phyloP scores from a whole-genome alignment of 139 green algal genomes.

The Picochlorum sp. region DNA sequence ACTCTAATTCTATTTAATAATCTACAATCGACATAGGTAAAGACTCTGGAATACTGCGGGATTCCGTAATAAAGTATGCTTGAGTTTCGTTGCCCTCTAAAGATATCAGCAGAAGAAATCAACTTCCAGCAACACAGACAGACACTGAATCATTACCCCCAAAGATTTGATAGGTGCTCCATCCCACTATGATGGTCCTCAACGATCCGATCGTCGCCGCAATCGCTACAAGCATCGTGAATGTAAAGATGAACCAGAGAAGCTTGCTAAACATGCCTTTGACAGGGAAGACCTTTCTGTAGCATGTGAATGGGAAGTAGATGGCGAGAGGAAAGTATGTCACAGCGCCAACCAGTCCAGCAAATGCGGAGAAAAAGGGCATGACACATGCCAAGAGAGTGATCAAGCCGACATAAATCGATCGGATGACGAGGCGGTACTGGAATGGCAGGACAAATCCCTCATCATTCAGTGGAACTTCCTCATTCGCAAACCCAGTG shows the following conservation, averaged over 20 bases:
- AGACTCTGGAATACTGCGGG: neutral
- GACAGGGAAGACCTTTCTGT: constrained; percentile 6
- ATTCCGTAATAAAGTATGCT: no score
- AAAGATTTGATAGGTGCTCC: neutral
- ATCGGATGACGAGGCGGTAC: neutral
- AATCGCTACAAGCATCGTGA: neutral
- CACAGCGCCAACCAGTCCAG: constrained; percentile 19
- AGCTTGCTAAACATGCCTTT: neutral
- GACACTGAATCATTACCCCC: neutral
- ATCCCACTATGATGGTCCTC: neutral
- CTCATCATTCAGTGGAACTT: constrained; percentile 16
- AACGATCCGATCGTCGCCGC: neutral
- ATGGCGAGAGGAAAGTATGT: constrained; percentile 26
- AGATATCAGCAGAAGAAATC: neutral
- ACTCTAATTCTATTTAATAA: no score
- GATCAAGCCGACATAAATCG: constrained; percentile 11
- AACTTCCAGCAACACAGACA: neutral
- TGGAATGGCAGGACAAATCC: neutral
- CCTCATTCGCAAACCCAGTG: constrained; percentile 18
- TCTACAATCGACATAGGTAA: neutral
- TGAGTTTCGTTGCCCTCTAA: neutral
- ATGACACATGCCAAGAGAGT: constrained; percentile 26
- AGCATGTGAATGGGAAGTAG: constrained; percentile 15
- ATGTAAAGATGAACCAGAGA: neutral
- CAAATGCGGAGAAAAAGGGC: constrained; percentile 27